Base-by-base conservation (phyloP, 2,329 filamentous ascomycete genomes). In the Leptographium flavum region DNA sequence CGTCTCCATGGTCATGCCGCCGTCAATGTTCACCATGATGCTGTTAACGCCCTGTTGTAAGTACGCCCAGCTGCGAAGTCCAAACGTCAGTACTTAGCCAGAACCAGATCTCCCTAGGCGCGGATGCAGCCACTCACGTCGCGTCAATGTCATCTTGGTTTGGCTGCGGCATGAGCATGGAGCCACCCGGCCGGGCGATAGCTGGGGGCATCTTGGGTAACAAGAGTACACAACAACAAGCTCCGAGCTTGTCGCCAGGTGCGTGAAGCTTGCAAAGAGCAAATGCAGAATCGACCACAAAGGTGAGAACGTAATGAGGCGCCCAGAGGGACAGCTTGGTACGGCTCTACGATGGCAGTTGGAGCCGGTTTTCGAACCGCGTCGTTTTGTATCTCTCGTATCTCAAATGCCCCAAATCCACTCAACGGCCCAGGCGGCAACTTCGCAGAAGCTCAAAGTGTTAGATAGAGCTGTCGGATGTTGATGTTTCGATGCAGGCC, bases 1-100 rank as follows among this genome's bases (percentile, higher is more conserved):
- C 55, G 86, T 90, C 56, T 83, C 78, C 80, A 96, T 87, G 58
- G 95, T 88, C 65, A 98, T 84, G 49, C 92, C 92, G 53, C 87
- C 83, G 57, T 90, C 84, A 25, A 96, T 73, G 58, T 93, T 84
- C 55, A 79, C 77, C 90, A 98, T 96, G 58, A 98, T 93, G 60
- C 82, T 85, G 53, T 87, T 79, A 54, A 98, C 87, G 52, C 90
- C 88, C 50, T 73, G 73, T 63, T 95, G 82, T 43, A 98, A 73
- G 63, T 94, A 96, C 47, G 73, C 70, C 92, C 92, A 98, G 67
- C 86, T 93, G 30, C 5, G 15, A 19, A 37, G 3, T 17, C 19
- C 1, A 23, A 21, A 37, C 42, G 41, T 46, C 32, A 46, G 45
- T 21, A 13, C 28, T 41, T 17, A 31, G 10, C 33, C 6, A 21